Base-by-base conservation (phyloP, 139 green algal species). In the Tetraselmis striata region DNA sequence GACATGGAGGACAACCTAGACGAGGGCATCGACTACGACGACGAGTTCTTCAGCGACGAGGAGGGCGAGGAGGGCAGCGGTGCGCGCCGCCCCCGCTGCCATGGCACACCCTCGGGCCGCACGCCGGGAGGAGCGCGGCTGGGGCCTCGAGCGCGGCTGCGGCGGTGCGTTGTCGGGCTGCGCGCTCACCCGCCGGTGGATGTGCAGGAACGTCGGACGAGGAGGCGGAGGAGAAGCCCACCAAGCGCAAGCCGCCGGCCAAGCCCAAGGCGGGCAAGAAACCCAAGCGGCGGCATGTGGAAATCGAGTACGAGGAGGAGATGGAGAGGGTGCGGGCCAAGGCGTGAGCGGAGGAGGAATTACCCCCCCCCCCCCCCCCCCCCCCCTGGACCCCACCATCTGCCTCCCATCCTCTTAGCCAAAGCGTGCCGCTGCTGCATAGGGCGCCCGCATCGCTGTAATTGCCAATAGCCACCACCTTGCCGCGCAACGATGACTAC, bases 291-390 rank as follows among this genome's bases (percentile, higher is more conserved):
- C 76, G 83, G 25, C 29, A 79, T 28, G 28, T 95, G 29, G 93
- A 96, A 87, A 90, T 96, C 30, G 93, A 96, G 84, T 95, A 95
- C 77, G 93, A 96, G 85, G 85, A 92, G 85, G 93, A 96, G 86
- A 81, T 80, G 29, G 90, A 91, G 84, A 79, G 59, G 1, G 24
- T 74, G 77, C 81, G 84, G 80, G 74, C 45, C 11, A 67, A 67
- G 45, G n/a, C n/a, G n/a, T n/a, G n/a, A n/a, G n/a, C n/a, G n/a
- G n/a, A n/a, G n/a, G n/a, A n/a, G n/a, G n/a, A n/a, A n/a, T n/a
- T n/a, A n/a, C n/a, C n/a, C n/a, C n/a, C n/a, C n/a, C n/a, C n/a
- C n/a, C n/a, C n/a, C n/a, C n/a, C n/a, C n/a, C n/a, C n/a, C n/a
- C n/a, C n/a, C n/a, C n/a, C n/a, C n/a, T n/a, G n/a, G n/a, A n/a